Evolutionary conservation across 2,329 filamentous ascomycete genomes (phyloP).

Genomic region (Aureobasidium pullulans): DNA sequence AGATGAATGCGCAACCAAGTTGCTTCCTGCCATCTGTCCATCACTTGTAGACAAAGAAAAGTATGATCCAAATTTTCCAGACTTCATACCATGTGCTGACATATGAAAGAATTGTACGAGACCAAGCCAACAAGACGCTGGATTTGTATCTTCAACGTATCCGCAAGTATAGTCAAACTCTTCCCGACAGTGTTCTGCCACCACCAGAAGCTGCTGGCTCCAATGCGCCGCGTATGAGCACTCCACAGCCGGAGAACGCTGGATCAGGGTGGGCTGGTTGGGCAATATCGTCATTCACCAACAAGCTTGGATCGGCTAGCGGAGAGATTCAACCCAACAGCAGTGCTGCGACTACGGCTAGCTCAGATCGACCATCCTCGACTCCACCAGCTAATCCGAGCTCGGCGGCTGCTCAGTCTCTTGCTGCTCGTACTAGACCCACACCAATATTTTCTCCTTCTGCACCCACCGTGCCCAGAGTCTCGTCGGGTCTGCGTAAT

Average conservation of each 20-base stretch:
- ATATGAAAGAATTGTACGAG: conserved; percentile 59
- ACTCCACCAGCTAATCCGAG: conserved; percentile 32
- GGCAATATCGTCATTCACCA: conserved; percentile 98
- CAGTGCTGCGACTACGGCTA: conserved; percentile 51
- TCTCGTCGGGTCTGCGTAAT: conserved; percentile 23
- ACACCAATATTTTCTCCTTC: conserved; percentile 16
- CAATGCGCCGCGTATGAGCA: conserved; percentile 66
- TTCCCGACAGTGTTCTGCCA: conserved; percentile 75
- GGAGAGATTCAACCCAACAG: conserved; percentile 70
- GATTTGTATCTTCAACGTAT: conserved; percentile 79
- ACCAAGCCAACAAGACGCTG: conserved; percentile 83
- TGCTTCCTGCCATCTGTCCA: conserved; percentile 78
- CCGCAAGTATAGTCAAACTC: conserved; percentile 65
- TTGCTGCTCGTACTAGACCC: conserved; percentile 17
- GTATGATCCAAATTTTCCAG: conserved; percentile 26
- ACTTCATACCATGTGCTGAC: conserved; percentile 4
- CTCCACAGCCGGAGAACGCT: conserved; percentile 55
- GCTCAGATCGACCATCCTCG: conserved; percentile 54
- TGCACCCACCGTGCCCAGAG: conserved; percentile 24
- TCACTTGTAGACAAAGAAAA: conserved; percentile 92
- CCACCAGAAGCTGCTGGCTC: conserved; percentile 49
- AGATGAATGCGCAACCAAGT: conserved; percentile 77
- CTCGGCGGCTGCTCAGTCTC: conserved; percentile 24
- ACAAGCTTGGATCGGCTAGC: conserved; percentile 75
- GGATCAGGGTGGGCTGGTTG: conserved; percentile 76